Evolutionary conservation across 1,284 basidiomycete genomes (phyloP).

Genomic region (Pterula multifida): DNA sequence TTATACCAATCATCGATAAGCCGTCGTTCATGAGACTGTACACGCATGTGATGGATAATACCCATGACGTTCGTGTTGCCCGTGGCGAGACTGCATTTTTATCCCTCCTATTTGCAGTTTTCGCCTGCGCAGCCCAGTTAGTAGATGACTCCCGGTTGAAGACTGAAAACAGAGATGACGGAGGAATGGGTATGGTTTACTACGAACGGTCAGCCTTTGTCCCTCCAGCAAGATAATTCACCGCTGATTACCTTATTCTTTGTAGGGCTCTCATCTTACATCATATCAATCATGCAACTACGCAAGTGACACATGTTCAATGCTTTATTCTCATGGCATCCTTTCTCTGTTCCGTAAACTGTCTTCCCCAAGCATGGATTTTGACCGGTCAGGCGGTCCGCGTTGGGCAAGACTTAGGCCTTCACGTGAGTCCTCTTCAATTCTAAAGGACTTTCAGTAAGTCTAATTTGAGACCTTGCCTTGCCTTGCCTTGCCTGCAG

Average conservation of each 20-base stretch:
- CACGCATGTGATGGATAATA: conserved; percentile 60
- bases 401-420: conserved; percentile 77
- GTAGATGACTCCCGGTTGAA: conserved; percentile 61
- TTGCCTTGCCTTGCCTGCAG: conserved; percentile 26
- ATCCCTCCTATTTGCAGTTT: conserved; percentile 70
- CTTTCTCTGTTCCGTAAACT: conserved; percentile 82
- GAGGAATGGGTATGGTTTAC: conserved; percentile 77
- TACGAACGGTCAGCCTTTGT: conserved; percentile 59
- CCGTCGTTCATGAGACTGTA: conserved; percentile 68
- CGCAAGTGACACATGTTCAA: conserved; percentile 77
- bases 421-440: conserved; percentile 71
- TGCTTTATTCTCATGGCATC: conserved; percentile 80
- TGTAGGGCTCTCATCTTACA: conserved; percentile 73
- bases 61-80: conserved; percentile 35
- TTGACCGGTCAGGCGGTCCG: conserved; percentile 80
- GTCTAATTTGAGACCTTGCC: conserved; percentile 12
- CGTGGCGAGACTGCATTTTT: conserved; percentile 61
- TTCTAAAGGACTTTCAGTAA: no score
- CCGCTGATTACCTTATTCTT: conserved; percentile 12
- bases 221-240: conserved; percentile 11
- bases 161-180: conserved; percentile 53
- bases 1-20: conserved; percentile 78
- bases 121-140: conserved; percentile 70
- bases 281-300: conserved; percentile 77
- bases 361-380: conserved; percentile 84